Percentiles rank a stretch among this genome's conserved stretches.
Evolutionary conservation across 345 rosid genomes (phyloP).

Genomic region (Hirschfeldia incana): DNA sequence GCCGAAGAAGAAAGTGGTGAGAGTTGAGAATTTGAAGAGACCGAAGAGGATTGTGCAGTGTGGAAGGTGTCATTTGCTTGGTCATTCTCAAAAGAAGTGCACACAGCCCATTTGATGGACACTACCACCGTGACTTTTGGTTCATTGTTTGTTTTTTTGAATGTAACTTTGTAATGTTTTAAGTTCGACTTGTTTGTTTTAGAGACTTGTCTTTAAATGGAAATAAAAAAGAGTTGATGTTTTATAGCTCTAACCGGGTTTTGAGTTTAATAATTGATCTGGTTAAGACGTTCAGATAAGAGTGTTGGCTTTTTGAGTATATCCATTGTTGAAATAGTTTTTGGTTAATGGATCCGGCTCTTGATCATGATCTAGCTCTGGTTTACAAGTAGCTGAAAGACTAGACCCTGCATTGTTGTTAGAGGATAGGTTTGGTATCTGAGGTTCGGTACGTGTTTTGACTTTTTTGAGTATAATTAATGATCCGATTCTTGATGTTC

Average conservation of each 20-base stretch:
- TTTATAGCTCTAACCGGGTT: background rate
- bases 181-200: background rate
- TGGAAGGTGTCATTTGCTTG: slow-evolving; percentile 96
- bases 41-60: slow-evolving; percentile 97
- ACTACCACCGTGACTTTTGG: background rate
- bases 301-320: slow-evolving; percentile 14
- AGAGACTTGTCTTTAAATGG: slow-evolving; percentile 11
- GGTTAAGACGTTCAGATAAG: no score
- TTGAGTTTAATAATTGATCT: background rate
- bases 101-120: slow-evolving; percentile 70
- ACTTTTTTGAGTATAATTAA: background rate
- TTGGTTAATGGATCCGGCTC: background rate
- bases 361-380: background rate
- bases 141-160: background rate
- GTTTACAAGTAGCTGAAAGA: background rate
- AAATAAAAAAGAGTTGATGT: background rate
- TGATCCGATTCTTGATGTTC: background rate
- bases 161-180: slow-evolving; percentile 40
- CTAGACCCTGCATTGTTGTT: background rate
- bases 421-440: background rate
- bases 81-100: slow-evolving; percentile 99
- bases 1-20: slow-evolving; percentile 92
- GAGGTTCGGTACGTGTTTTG: background rate
- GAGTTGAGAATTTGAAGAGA: slow-evolving; percentile 91
- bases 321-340: background rate